Conservation (phyloP, 2,329 filamentous ascomycete species). For the Cladophialophora chaetospira region DNA sequence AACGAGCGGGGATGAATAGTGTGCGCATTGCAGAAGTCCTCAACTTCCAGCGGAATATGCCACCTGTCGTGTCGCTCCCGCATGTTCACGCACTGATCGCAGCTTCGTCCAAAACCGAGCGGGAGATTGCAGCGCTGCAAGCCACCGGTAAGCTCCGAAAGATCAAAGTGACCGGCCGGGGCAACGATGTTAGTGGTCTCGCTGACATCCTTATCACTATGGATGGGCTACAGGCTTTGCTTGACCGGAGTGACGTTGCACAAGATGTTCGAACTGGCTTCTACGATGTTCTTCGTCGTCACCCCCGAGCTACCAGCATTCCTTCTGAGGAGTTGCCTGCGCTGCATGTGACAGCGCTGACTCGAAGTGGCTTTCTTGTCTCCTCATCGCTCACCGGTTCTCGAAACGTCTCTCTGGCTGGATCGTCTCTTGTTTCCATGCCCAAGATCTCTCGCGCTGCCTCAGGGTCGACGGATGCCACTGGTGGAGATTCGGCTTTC, state of each 20-base stretch:
- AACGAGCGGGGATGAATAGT: constrained; percentile 63
- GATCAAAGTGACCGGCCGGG: constrained; percentile 59
- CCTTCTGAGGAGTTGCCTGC: constrained; percentile 48
- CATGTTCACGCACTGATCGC: constrained; percentile 61
- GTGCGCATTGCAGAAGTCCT: constrained; percentile 61
- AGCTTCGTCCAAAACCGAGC: constrained; percentile 60
- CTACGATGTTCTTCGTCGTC: constrained; percentile 45
- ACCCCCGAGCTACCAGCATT: constrained; percentile 52
- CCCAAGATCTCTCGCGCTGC: constrained; percentile 37
- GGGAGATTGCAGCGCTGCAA: constrained; percentile 59
- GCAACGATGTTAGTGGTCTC: constrained; percentile 56
- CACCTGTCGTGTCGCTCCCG: constrained; percentile 61
- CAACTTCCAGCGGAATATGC: constrained; percentile 57
- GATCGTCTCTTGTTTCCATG: constrained; percentile 27
- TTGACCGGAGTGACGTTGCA: constrained; percentile 38
- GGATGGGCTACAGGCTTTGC: constrained; percentile 53
- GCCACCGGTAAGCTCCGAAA: constrained; percentile 55
- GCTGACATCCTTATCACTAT: constrained; percentile 61
- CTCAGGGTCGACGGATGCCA: constrained; percentile 41
- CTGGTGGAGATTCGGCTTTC: constrained; percentile 33
- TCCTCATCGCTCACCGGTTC: constrained; percentile 43
- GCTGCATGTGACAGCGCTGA: constrained; percentile 52
- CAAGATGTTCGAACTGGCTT: constrained; percentile 25
- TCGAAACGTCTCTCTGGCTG: constrained; percentile 20
- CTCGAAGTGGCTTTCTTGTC: constrained; percentile 58